Percentiles rank a stretch among this genome's conserved stretches.
phyloP scores from a whole-genome alignment of 2,329 filamentous ascomycete genomes.

The Macroventuria anomochaeta region DNA sequence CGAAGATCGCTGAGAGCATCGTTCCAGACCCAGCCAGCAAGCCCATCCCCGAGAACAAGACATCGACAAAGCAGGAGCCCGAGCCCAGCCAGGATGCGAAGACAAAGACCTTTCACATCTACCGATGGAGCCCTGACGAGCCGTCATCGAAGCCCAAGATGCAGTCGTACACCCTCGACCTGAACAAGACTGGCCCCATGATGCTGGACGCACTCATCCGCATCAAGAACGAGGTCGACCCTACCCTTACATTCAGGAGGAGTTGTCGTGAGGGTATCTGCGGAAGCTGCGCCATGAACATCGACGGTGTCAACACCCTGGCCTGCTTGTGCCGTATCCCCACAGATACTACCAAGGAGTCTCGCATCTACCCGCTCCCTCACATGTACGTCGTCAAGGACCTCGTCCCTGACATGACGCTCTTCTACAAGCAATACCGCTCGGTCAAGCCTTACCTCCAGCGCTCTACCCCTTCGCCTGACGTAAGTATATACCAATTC shows the following conservation, averaged over 20 bases:
- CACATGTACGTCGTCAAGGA: conserved; percentile 99
- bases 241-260: conserved; percentile 92
- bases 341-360: conserved; percentile 77
- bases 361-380: conserved; percentile 96
- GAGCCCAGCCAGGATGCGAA: conserved; percentile 62
- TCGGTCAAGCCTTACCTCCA: conserved; percentile 99
- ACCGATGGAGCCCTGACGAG: conserved; percentile 96
- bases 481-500: conserved; percentile 66
- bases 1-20: conserved; percentile 40
- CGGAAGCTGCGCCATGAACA: conserved; percentile 99
- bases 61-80: conserved; percentile 68
- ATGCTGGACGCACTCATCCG: conserved; percentile 94
- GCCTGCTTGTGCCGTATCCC: conserved; percentile 98
- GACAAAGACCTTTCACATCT: conserved; percentile 97
- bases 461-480: conserved; percentile 79
- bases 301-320: conserved; percentile 97
- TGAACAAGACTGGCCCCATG: conserved; percentile 99
- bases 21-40: conserved; percentile 34
- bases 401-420: conserved; percentile 94
- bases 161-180: conserved; percentile 92
- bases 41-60: conserved; percentile 58
- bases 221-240: conserved; percentile 99
- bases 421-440: conserved; percentile 99
- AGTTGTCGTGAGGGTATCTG: conserved; percentile 98
- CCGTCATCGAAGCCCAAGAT: conserved; percentile 92